Conservation (phyloP, 2,329 filamentous ascomycete species). For the Ceratocystis alfenasii region DNA sequence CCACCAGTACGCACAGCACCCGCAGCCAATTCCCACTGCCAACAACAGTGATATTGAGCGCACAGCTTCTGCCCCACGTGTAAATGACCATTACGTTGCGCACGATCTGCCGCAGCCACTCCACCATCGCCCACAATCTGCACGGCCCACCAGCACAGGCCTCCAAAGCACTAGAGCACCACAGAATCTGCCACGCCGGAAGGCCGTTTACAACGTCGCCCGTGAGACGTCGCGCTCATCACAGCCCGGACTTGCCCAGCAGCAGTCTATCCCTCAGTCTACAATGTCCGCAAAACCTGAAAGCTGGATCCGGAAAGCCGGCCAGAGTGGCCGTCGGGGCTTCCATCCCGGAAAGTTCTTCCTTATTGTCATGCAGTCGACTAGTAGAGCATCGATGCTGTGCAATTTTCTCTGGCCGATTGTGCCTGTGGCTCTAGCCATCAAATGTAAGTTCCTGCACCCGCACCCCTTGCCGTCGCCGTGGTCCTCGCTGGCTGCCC, state of each 20-base stretch:
- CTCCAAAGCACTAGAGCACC: not conserved
- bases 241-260: not conserved
- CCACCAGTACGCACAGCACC: not conserved
- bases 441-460: slow-evolving; percentile 25
- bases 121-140: not conserved
- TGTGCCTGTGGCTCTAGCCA: slow-evolving; percentile 35
- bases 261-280: not conserved
- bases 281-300: not conserved
- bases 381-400: slow-evolving; percentile 35
- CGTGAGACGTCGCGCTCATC: slow-evolving; percentile 1
- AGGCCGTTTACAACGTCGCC: not conserved
- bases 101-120: not conserved
- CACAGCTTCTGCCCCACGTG: not conserved
- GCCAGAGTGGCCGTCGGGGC: slow-evolving; percentile 36
- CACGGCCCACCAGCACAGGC: not conserved
- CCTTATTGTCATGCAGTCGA: slow-evolving; percentile 34
- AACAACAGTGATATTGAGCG: not conserved
- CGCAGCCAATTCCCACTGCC: not conserved
- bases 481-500: not conserved
- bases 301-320: slow-evolving; percentile 23
- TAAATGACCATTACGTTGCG: not conserved
- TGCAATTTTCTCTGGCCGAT: slow-evolving; percentile 41
- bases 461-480: not conserved
- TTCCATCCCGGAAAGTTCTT: slow-evolving; percentile 35
- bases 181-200: not conserved